Evolutionary conservation across 2,329 filamentous ascomycete genomes (phyloP), one percentile per base, ranked within the genome.

Genomic region (Arthrobotrys musiformis): DNA sequence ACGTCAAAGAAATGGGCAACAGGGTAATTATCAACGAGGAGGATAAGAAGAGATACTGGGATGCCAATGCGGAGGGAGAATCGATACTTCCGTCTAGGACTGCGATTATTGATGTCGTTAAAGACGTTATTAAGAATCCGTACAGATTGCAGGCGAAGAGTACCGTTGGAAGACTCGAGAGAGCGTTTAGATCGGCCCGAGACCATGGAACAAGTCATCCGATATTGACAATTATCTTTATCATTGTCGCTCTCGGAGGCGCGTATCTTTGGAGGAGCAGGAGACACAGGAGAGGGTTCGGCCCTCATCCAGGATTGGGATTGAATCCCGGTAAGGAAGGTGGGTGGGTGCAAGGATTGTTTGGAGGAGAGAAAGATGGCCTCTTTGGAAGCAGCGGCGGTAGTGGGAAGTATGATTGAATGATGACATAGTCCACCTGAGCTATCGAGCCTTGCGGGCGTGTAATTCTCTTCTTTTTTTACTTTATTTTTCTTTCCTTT

Each of bases 11-110:
- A 82, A 90, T 95, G 79, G 94, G 94, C 56, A 95, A 98, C 83
- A 90, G 93, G 79, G 92, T 99, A 68, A 91, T 99, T 74, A 95
- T 99, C 85, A 97, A 97, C 80, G 95, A 99, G 81, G 93, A 98
- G 86, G 93, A 97, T 93, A 93, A 93, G 85, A 93, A 92, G 81
- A 90, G 92, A 79, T 99, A 97, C 85, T 99, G 95, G 95, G 95
- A 99, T 82, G 89, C 88, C 33, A 97, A 94, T 54, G 90, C 91
- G 78, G 95, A 93, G 1, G 94, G 94, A 79, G 94, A 95, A 84
- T 89, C 91, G 79, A 98, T 99, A 82, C 90, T 94, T 80, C 91
- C 94, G 66, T 95, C 92, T 26, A 91, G 95, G 79, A 94, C 93
- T 2, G 93, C 92, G 2, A 97, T 97, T 82, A 89, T 97, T 78